Base-by-base conservation (phyloP, 805 yeast species). In the Torulaspora gathmanii region DNA sequence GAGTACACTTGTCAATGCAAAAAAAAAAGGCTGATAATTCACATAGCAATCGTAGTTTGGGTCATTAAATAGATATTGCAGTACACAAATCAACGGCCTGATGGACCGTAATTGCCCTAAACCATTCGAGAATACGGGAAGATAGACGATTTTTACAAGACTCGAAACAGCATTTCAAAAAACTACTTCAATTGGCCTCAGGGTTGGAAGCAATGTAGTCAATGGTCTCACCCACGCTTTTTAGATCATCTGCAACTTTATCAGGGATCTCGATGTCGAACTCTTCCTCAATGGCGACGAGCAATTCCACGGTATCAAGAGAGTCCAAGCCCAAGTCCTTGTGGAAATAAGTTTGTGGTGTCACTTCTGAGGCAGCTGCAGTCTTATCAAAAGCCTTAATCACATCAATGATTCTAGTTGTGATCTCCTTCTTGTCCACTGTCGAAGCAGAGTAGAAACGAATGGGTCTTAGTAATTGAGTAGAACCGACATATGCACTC, bases 241-340 rank as follows among this genome's bases (percentile, higher is more conserved):
- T 88, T 68, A 93, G 82, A 64, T 85, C 90, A 66, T 91, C 97
- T 44, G 96, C 93, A 58, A 87, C 86, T 66, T 85, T 82, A 71
- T 88, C 96, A 29, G 95, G 88, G 63, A 86, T 80, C 65, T 83
- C 86, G 63, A 87, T 78, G 60, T 86, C 88, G 54, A 83, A 83
- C 66, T 83, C 90, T 75, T 90, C 96, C 74, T 91, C 99, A 61
- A 91, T 83, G 46, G 96, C 96, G 68, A 93, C 95, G 58, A 93
- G 77, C 45, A 93, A 90, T 73, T 91, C 99, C 51, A 91, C 96
- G 52, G 93, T 85, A 63, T 91, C 99, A 55, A 91, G 77, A 8
- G 96, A 86, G 69, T 91, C 99, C 64, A 77, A 68, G 13, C 77
- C 79, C 61, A 77, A 69, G 58, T 76, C 82, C 55, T 74, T 76